phyloP scores from a whole-genome alignment of 331 rosid species.

The Spiraea crenata region DNA sequence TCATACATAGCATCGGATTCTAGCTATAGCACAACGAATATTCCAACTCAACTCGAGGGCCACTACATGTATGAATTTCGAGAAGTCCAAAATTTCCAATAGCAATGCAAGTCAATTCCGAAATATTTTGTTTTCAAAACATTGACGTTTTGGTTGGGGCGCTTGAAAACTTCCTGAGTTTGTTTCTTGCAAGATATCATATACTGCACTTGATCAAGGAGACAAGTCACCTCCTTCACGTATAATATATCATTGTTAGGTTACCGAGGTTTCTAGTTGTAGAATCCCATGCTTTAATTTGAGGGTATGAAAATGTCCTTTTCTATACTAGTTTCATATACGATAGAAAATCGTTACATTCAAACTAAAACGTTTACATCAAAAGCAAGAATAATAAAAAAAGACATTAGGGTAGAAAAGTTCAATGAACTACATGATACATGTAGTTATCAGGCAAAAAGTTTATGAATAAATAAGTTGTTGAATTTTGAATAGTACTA shows the following conservation, averaged over 20 bases:
- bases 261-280: background rate
- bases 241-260: background rate
- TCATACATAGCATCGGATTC: too few species aligned
- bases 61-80: background rate
- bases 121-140: background rate
- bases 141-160: background rate
- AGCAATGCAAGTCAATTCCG: background rate
- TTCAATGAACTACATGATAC: background rate
- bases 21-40: too few species aligned
- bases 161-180: background rate
- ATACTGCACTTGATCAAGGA: background rate
- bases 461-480: background rate
- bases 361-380: too few species aligned
- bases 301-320: background rate
- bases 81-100: background rate
- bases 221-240: background rate
- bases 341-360: too few species aligned
- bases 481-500: background rate
- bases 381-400: background rate
- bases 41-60: background rate
- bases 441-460: background rate
- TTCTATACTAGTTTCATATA: too few species aligned
- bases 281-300: background rate
- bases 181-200: slow-evolving; percentile 4
- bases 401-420: background rate